Conservation (phyloP, 1,284 basidiomycete genomes). For the Porodaedalea pini region DNA sequence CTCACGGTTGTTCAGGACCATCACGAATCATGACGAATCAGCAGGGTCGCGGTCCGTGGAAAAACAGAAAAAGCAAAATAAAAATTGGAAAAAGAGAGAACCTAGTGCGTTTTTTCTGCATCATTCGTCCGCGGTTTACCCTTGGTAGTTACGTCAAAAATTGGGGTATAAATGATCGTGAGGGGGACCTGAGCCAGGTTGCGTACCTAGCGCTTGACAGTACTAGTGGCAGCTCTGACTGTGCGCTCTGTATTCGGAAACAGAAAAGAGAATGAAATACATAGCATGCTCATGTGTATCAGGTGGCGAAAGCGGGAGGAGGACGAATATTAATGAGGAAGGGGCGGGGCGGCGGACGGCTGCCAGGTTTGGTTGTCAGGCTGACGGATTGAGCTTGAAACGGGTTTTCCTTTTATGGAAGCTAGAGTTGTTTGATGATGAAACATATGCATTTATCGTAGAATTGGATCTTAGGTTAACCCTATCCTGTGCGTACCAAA, state of each 20-base stretch:
- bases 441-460: conserved; percentile 8
- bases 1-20: not conserved
- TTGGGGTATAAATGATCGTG: conserved; percentile 6
- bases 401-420: not conserved
- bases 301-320: not conserved
- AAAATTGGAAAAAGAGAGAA: not conserved
- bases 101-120: not conserved
- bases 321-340: not conserved
- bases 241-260: not conserved
- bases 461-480: not conserved
- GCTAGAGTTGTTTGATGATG: not conserved
- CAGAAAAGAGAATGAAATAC: not conserved
- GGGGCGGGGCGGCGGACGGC: not conserved
- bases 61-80: not conserved
- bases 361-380: not conserved
- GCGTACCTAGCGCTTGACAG: conserved; percentile 1
- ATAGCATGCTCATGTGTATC: no score
- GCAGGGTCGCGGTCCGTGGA: conserved; percentile 8
- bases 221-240: conserved; percentile 2
- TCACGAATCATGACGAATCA: conserved; percentile 13
- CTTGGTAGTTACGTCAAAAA: conserved; percentile 11
- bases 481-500: conserved; percentile 4
- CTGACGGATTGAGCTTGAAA: not conserved
- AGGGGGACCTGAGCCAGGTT: not conserved
- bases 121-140: not conserved